Evolutionary conservation across 129 eudicot species (phyloP), one percentile per base, ranked within the genome.

Genomic region (Silybum marianum): DNA sequence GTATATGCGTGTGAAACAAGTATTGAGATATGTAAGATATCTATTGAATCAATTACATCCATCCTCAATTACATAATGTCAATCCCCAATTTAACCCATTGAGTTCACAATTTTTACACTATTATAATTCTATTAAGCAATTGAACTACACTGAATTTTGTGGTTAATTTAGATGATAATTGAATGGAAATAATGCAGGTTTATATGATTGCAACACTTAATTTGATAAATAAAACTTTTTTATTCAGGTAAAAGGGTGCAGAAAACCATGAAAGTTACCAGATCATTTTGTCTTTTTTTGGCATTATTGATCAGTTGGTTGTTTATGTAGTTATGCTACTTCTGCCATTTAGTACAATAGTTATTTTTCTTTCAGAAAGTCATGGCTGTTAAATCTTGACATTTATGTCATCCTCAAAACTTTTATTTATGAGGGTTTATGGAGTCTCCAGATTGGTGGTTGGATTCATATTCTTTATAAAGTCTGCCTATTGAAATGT

Each of bases 391-490:
- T 72, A 23, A 80, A 54, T 62, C 39, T 63, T 58, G 44, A 51
- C 74, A 63, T 67, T 44, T 74, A 44, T 74, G 80, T 81, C 51
- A 21, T 66, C 48, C 42, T 77, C 73, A 66, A 40, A 40, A 21
- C 75, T 67, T 74, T 81, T 66, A 8, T 30, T 22, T 21, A 67
- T 74, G 72, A 74, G 81, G 76, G 26, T 24, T 78, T 42, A 78
- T 67, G 81, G 82, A 67, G 68, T 68, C 82, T 42, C 21, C 19
- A 34, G 62, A 44, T 51, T 82, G 80, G 69, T 82, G 48, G 85
- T 48, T 75, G 58, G 38, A 62, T 82, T 62, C 22, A 2, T 69
- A 1, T 26, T 11, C 44, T 16, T 81, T 70, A 10, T 48, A 18
- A 34, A 24, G 42, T 74, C 68, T 28, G 25, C 58, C 69, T 58